These are phyloP conservation scores for Scalesia atractyloides DNA, from an alignment of 129 eudicot species.

Conservation along the genomic window DNA sequence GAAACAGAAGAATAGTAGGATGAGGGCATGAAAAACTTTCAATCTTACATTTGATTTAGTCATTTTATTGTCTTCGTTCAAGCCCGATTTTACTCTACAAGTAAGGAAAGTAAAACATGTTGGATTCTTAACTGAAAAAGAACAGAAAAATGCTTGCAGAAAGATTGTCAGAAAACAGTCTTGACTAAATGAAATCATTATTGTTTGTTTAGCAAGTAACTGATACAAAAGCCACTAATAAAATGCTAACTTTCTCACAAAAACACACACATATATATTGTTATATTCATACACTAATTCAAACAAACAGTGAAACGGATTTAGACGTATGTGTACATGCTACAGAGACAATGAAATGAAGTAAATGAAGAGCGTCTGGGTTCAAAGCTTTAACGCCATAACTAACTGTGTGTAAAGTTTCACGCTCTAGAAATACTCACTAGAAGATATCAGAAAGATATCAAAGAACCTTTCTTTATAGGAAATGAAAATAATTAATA, in stretches of 20 bases:
- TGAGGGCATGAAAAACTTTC: constrained; percentile 22
- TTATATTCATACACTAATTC: no score
- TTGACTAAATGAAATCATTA: neutral
- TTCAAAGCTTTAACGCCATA: constrained; percentile 22
- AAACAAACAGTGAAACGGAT: no score
- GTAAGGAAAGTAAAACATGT: neutral
- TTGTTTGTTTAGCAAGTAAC: no score
- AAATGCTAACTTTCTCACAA: constrained; percentile 3
- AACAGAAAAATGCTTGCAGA: no score
- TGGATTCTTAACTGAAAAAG: no score
- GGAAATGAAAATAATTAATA: no score
- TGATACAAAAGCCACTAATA: neutral
- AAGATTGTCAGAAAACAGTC: neutral
- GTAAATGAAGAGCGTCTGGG: neutral
- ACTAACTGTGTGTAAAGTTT: constrained; percentile 6
- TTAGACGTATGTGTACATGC: neutral
- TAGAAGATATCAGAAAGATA: constrained; percentile 20
- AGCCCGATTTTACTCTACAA: constrained; percentile 28
- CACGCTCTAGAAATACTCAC: constrained; percentile 24
- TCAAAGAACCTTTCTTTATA: constrained; percentile 1
- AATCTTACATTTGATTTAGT: constrained; percentile 28
- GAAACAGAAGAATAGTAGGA: constrained; percentile 36
- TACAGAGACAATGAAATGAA: constrained; percentile 11
- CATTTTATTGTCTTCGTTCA: constrained; percentile 24
- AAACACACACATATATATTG: neutral